Base-by-base conservation (phyloP, 441 rosid species). In the Daphne laureola region DNA sequence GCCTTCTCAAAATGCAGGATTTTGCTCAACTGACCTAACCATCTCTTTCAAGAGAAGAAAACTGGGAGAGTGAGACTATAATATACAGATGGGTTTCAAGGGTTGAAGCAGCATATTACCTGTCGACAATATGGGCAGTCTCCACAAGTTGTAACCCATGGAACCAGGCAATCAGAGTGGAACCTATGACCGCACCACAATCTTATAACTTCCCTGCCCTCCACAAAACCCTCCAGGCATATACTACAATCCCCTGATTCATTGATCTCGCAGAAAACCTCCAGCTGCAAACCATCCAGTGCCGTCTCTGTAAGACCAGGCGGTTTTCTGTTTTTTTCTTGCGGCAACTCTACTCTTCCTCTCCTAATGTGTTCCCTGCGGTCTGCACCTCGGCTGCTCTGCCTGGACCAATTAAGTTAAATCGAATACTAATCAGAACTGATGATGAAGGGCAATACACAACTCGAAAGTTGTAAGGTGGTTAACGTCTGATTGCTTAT, bases 121-220 rank as follows among this genome's bases (percentile, higher is more conserved):
- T 80, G 70, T 21, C 96, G 85, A 66, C 98, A 91, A 63, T 79
- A 91, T 1, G 98, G 98, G 62, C 98, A 91, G 60, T 91, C 89
- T 26, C 95, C 98, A 43, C 98, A 86, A 53, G 77, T 77, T 59
- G 68, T 78, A 61, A 91, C 68, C 98, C 98, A 91, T 12, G 96
- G 96, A 63, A 71, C 77, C 79, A 91, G 77, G 79, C 96, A 91
- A 47, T 58, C 62, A 1, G 76, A 74, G 58, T 88, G 98, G 55
- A 88, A 91, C 47, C 75, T 70, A 65, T 88, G 98, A 7, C 58
- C 74, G 46, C 96, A 91, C 0, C 90, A 83, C 14, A 86, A 66
- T 31, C 77, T 53, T 40, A 69, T 71, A 44, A 88, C 89, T 40
- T 43, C 63, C 43, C 88, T 95, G 9, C 83, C 89, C 25, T 67